Evolutionary conservation across 2,329 filamentous ascomycete genomes (phyloP).

Genomic region (Gaeumannomyces tritici): DNA sequence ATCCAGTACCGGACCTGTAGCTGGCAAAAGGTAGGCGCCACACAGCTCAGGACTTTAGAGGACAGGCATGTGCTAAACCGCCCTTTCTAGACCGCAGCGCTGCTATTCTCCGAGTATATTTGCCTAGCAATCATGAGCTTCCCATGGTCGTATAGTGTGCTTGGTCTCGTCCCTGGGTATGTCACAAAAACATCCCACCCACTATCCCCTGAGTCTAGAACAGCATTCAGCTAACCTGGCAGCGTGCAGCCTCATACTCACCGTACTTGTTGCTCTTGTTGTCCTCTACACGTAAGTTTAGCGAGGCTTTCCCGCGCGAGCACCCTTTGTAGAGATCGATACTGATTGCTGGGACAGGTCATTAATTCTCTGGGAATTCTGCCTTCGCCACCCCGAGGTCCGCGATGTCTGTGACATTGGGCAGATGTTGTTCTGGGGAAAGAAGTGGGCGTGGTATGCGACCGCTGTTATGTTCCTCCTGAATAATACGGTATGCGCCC

Average conservation of each 20-base stretch:
- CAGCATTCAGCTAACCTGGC: background rate
- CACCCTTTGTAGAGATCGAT: constrained; percentile 4
- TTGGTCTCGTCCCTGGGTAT: constrained; percentile 73
- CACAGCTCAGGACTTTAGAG: background rate
- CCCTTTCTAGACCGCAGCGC: constrained; percentile 58
- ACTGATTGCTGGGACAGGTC: constrained; percentile 10
- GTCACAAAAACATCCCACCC: background rate
- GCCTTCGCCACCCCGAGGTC: constrained; percentile 73
- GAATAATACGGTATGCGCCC: constrained; percentile 60
- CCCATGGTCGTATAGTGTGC: constrained; percentile 80
- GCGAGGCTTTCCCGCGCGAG: constrained; percentile 18
- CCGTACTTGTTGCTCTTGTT: constrained; percentile 63
- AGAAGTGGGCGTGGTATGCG: constrained; percentile 60
- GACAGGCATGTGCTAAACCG: background rate
- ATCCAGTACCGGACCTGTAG: constrained; percentile 92
- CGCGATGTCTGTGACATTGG: constrained; percentile 91
- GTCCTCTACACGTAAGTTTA: constrained; percentile 77
- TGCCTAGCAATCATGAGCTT: constrained; percentile 92
- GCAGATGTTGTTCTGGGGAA: constrained; percentile 88
- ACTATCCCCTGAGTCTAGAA: no score
- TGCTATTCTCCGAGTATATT: constrained; percentile 94
- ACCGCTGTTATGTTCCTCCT: constrained; percentile 81
- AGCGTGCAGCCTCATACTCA: constrained; percentile 56
- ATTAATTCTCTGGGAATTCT: constrained; percentile 66
- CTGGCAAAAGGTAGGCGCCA: constrained; percentile 65